Percentiles rank a stretch among this genome's conserved stretches.
Evolutionary conservation across 2,329 filamentous ascomycete species (phyloP).

Genomic region (Bipolaris cookei): DNA sequence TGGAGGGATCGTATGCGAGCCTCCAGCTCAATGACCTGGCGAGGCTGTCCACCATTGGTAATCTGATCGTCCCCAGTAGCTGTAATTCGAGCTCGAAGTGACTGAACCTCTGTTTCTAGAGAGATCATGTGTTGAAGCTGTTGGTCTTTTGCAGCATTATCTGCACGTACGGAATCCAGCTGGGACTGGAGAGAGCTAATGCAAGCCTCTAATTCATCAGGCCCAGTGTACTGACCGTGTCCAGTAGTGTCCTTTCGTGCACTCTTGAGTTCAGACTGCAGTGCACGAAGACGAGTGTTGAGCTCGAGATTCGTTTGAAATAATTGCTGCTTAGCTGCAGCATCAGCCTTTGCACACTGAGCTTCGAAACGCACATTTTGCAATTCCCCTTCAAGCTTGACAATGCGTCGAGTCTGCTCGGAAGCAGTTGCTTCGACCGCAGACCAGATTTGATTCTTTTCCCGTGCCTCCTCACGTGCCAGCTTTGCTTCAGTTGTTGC

Average conservation of each 20-base stretch:
- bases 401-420: slow-evolving; percentile 19
- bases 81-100: not conserved
- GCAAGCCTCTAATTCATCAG: slow-evolving; percentile 6
- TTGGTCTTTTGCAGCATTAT: slow-evolving; percentile 5
- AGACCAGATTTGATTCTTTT: slow-evolving; percentile 14
- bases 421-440: slow-evolving; percentile 16
- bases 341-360: slow-evolving; percentile 34
- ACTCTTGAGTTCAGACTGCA: slow-evolving; percentile 29
- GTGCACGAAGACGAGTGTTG: slow-evolving; percentile 26
- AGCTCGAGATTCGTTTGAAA: slow-evolving; percentile 34
- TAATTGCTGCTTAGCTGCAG: slow-evolving; percentile 34
- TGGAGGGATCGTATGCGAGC: slow-evolving; percentile 14
- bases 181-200: slow-evolving; percentile 1
- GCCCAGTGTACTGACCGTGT: not conserved
- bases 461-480: slow-evolving; percentile 33
- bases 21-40: slow-evolving; percentile 6
- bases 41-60: slow-evolving; percentile 5
- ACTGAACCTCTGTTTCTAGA: not conserved
- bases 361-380: slow-evolving; percentile 34
- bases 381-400: slow-evolving; percentile 33
- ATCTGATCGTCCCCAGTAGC: not conserved
- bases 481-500: slow-evolving; percentile 36
- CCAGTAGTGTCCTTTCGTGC: not conserved
- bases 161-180: slow-evolving; percentile 1
- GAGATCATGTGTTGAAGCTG: not conserved